Evolutionary conservation across 2,329 filamentous ascomycete genomes (phyloP), one percentile per base, ranked within the genome.

Genomic region (Sarocladium strictum): DNA sequence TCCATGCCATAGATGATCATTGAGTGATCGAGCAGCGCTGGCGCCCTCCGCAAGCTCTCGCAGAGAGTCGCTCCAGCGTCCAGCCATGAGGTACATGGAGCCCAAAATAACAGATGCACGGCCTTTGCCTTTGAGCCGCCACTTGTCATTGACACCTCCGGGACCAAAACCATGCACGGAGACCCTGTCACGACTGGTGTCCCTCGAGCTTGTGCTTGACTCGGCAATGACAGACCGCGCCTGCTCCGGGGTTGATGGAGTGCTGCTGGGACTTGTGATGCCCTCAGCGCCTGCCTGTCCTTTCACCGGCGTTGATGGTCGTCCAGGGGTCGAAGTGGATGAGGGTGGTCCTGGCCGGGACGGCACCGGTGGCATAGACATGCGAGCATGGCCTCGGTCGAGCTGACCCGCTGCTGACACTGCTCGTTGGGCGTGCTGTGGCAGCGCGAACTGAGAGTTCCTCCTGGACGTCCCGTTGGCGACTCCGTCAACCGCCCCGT

Each of bases 1-100:
- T 17, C 89, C 94, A 71, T 97, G 90, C 93, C 94, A 99, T n/a
- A 97, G 69, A 69, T 96, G 90, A 69, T 99, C 94, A 62, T 90
- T 92, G 56, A 89, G 81, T 35, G 84, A 85, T 62, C 90, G 87
- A 15, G 90, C 87, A 61, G 86, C 83, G 10, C 81, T 81, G 2
- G 89, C 91, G 54, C 87, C 90, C 57, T 97, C 93, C 10, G 84
- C 77, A 21, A 97, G 80, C 65, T 96, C 90, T 66, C 84, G 87
- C 45, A 97, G 69, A 7, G 93, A 92, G 71, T 97, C 92, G 49
- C 79, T 82, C 91, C 94, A 97, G 58, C 91, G 84, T 24, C 94
- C 94, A 53, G 90, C 88, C 69, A 92, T 88, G 61, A 99, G 81
- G 67, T 93, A 95, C 60, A 97, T 76, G 15, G 88, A 90, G 1